phyloP scores from a whole-genome alignment of 2,329 filamentous ascomycete species.

The Talaromyces islandicus region DNA sequence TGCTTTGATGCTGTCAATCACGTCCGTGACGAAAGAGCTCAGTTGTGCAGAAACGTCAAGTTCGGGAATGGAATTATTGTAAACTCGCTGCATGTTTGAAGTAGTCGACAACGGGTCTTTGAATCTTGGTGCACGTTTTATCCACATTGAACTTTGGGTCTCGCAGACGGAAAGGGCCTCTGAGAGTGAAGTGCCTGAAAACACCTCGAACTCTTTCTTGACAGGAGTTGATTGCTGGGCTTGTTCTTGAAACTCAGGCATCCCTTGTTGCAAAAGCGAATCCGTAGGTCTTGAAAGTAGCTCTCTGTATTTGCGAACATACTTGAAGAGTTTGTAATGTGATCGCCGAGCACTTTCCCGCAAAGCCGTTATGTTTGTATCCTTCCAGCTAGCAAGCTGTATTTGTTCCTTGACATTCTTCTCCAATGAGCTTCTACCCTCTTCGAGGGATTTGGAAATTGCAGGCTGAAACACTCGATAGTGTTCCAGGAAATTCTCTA shows the following conservation, averaged over 20 bases:
- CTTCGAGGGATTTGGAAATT: conserved; percentile 59
- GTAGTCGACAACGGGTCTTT: conserved; percentile 64
- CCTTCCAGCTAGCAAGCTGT: conserved; percentile 92
- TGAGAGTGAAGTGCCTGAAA: conserved; percentile 14
- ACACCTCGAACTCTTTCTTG: neutral
- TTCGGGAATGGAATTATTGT: conserved; percentile 45
- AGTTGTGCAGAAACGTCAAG: conserved; percentile 57
- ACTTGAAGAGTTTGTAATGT: conserved; percentile 84
- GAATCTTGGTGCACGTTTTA: conserved; percentile 57
- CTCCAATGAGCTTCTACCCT: conserved; percentile 70
- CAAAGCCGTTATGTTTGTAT: conserved; percentile 87
- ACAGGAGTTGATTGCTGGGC: conserved; percentile 14
- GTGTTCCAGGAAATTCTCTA: conserved; percentile 71
- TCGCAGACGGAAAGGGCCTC: conserved; percentile 29
- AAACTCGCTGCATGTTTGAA: conserved; percentile 65
- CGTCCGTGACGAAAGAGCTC: conserved; percentile 61
- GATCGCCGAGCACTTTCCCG: conserved; percentile 84
- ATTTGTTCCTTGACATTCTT: conserved; percentile 92
- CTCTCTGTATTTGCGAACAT: conserved; percentile 82
- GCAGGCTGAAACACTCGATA: conserved; percentile 65
- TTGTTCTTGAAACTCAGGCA: conserved; percentile 25
- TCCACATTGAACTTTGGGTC: conserved; percentile 26
- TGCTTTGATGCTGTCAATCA: conserved; percentile 63
- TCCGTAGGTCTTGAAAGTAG: conserved; percentile 72
- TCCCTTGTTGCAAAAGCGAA: conserved; percentile 41